Conservation (phyloP, 768 basidiomycete species). For the Agaricus sinodeliciosus region DNA sequence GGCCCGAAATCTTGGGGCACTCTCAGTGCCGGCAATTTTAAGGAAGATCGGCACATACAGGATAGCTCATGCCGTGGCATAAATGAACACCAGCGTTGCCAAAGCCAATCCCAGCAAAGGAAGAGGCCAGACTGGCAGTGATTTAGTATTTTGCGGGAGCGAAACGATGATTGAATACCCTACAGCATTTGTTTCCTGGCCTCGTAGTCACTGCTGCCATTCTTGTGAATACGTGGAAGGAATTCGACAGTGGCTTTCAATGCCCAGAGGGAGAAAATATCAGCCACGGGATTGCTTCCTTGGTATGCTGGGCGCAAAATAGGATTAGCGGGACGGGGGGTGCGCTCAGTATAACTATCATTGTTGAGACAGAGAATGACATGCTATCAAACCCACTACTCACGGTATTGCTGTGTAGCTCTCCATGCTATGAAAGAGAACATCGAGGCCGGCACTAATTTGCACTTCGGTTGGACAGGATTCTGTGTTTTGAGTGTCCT, state of each 20-base stretch:
- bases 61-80: slow-evolving; percentile 87
- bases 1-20: slow-evolving; percentile 66
- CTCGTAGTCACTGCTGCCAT: slow-evolving; percentile 64
- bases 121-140: slow-evolving; percentile 67
- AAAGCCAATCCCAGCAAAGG: slow-evolving; percentile 94
- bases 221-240: slow-evolving; percentile 79
- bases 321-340: slow-evolving; percentile 85
- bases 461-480: slow-evolving; percentile 89
- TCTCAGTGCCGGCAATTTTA: not conserved
- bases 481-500: slow-evolving; percentile 87
- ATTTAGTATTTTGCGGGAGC: not conserved
- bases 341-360: slow-evolving; percentile 79
- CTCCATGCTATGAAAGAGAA: slow-evolving; percentile 93
- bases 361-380: not conserved
- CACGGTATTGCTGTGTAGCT: slow-evolving; percentile 92
- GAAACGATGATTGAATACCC: slow-evolving; percentile 15
- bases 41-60: slow-evolving; percentile 37
- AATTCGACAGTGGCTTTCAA: slow-evolving; percentile 83
- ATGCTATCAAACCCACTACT: slow-evolving; percentile 16
- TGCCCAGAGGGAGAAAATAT: slow-evolving; percentile 95
- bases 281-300: slow-evolving; percentile 90
- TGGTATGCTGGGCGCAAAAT: slow-evolving; percentile 89
- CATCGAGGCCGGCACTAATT: slow-evolving; percentile 92
- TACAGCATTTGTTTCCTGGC: slow-evolving; percentile 91
- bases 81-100: slow-evolving; percentile 91